Evolutionary conservation across 2,329 filamentous ascomycete genomes (phyloP), one percentile per base, ranked within the genome.

Genomic region (Trichoderma asperellum): DNA sequence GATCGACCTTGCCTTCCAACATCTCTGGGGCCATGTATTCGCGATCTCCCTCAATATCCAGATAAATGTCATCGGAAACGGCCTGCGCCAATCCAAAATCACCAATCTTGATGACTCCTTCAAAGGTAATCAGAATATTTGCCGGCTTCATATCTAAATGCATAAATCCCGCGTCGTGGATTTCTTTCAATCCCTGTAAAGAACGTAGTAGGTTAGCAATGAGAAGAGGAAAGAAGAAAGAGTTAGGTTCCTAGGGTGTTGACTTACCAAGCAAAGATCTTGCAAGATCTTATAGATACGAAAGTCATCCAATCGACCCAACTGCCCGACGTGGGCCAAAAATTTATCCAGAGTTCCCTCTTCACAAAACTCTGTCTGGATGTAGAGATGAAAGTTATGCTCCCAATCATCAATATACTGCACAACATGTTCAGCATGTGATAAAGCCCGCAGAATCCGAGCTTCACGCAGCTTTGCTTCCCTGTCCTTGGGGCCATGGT

Each of bases 231-330:
- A 24, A 16, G 67, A 14, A 37, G 55, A 6, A n/a, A 1, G 5
- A n/a, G 8, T 16, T 24, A 10, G 10, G 29, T 37, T 37, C 29
- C 29, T 21, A 8, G 59, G 6, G 12, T 14, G 10, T 61, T 2
- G 57, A 84, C 91, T 81, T 87, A 96, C 93, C 84, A 91, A 83
- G 75, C 90, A 87, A 70, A 97, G 81, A 79, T 99, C 96, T 53
- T 97, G 87, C 74, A 98, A 83, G 69, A 98, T 95, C 83, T 99
- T 99, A 93, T 96, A 99, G 79, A 98, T 97, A 71, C 96, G 89
- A 81, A 99, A 99, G 79, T 98, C 96, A 80, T 99, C 96, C 73
- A 99, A 82, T 74, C 95, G 88, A 58, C 93, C 94, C 77, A 92
- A 93, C 71, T 91, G 86, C 29, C 96, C 96, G 70, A 93, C 89